phyloP scores from a whole-genome alignment of 2,329 filamentous ascomycete genomes.

The Aspergillus clavatus region DNA sequence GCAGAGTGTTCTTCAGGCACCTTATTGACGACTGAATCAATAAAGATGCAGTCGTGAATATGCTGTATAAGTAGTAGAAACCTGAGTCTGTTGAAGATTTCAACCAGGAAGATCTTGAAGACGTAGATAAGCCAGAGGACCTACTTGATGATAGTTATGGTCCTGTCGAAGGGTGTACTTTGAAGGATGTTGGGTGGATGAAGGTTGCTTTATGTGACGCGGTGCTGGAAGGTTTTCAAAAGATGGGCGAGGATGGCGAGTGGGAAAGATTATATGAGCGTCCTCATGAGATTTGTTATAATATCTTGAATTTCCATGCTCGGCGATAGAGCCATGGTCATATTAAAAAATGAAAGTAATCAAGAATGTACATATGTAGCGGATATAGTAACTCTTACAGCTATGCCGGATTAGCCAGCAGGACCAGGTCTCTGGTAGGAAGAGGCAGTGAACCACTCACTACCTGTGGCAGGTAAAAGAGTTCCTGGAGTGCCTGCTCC shows the following conservation, averaged over 20 bases:
- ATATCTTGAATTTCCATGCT: neutral
- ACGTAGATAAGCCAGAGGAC: too few relatives aligned
- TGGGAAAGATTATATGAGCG: neutral
- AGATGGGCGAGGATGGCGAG: neutral
- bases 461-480: neutral
- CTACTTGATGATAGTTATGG: too few relatives aligned
- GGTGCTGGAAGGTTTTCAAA: neutral
- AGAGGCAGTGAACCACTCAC: neutral
- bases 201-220: neutral
- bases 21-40: too few relatives aligned
- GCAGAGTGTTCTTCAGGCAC: too few relatives aligned
- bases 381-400: neutral
- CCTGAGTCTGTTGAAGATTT: too few relatives aligned
- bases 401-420: neutral
- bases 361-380: neutral
- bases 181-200: neutral
- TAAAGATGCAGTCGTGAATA: too few relatives aligned
- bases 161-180: too few relatives aligned
- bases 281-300: neutral
- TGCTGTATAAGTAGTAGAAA: too few relatives aligned
- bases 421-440: neutral
- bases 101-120: too few relatives aligned
- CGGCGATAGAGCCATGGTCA: neutral
- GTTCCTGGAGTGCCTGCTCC: conserved; percentile 3
- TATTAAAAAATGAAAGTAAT: neutral